These are phyloP conservation scores for Chlamydomonas reinhardtii DNA, from an alignment of 163 green algal genomes.

Conservation along the genomic window DNA sequence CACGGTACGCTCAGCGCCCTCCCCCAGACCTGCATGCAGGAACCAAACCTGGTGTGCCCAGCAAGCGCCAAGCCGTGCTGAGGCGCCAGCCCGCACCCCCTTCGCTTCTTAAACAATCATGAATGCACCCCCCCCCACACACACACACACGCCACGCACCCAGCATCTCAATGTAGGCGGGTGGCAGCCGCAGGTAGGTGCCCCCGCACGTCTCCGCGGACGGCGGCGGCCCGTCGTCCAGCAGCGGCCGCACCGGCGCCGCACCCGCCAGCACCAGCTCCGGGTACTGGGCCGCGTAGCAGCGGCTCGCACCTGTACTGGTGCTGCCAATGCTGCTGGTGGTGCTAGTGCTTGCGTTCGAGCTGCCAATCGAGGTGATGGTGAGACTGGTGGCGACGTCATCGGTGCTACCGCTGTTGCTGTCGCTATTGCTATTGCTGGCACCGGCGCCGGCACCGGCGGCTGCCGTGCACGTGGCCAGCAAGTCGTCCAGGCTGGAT, in stretches of 20 bases:
- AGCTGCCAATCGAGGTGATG: no score
- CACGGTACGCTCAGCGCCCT: no score
- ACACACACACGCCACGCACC: neutral
- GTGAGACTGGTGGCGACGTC: no score
- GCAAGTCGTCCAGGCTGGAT: neutral
- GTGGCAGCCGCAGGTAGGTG: neutral
- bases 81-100: neutral
- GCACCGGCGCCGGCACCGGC: neutral
- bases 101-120: no score
- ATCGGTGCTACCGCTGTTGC: no score
- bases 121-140: no score
- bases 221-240: neutral
- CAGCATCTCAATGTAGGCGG: neutral
- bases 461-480: neutral
- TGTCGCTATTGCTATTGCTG: no score
- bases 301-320: neutral
- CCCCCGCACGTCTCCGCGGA: neutral
- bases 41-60: no score
- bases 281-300: conserved; percentile 19
- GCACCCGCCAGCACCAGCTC: neutral
- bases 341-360: no score
- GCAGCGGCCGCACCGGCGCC: neutral
- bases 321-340: neutral
- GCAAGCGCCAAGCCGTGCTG: neutral
- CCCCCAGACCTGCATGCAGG: no score